Evolutionary conservation across 192 early-diverging fungal genomes (phyloP).

Genomic region (Endogone sp.): DNA sequence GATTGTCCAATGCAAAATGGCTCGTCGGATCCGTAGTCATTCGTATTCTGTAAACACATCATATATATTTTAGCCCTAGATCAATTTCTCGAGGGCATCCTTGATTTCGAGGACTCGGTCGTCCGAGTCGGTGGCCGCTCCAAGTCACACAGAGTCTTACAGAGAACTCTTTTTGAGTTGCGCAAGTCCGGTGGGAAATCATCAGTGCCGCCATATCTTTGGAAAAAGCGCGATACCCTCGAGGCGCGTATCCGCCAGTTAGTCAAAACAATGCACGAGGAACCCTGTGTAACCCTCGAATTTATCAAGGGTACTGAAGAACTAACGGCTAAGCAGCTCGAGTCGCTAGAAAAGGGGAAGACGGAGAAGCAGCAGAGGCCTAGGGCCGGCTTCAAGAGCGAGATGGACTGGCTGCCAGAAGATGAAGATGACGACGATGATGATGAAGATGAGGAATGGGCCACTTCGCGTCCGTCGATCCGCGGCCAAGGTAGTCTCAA

Average conservation of each 20-base stretch:
- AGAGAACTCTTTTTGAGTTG: slow-evolving; percentile 36
- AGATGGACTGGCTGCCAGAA: too few species aligned
- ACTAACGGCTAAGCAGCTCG: slow-evolving; percentile 29
- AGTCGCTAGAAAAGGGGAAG: slow-evolving; percentile 38
- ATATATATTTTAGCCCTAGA: slow-evolving; percentile 19
- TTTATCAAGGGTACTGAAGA: slow-evolving; percentile 22
- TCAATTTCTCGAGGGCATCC: slow-evolving; percentile 35
- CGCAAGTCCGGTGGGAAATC: slow-evolving; percentile 24
- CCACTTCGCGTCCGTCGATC: slow-evolving; percentile 9
- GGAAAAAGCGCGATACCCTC: too few species aligned
- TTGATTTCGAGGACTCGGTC: slow-evolving; percentile 36
- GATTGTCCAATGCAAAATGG: too few species aligned
- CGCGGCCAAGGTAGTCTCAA: background rate
- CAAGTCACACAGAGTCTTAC: slow-evolving; percentile 29
- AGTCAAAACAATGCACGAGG: too few species aligned
- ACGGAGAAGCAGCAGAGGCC: background rate
- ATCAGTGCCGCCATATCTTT: too few species aligned
- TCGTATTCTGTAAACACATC: background rate
- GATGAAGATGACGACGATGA: background rate
- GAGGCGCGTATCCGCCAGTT: too few species aligned
- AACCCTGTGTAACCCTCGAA: slow-evolving; percentile 37
- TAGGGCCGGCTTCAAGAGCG: too few species aligned
- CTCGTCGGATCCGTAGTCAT: too few species aligned
- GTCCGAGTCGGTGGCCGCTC: slow-evolving; percentile 50
- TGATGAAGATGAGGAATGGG: slow-evolving; percentile 27